Conservation (phyloP, 306 rosid species). For the Malus sylvestris region DNA sequence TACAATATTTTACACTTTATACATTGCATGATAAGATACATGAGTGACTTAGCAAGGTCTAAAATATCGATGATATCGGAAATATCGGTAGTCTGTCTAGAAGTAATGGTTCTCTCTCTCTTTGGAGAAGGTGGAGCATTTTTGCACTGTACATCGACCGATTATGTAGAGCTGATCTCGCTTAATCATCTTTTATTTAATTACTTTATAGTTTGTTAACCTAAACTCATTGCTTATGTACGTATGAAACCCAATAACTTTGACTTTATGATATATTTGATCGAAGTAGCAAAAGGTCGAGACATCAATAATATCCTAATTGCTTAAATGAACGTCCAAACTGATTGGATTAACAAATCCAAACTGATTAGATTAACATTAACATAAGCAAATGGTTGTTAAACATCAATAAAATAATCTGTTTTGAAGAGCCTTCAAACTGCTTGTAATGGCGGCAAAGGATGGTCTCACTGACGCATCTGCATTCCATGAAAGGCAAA, state of each 20-base stretch:
- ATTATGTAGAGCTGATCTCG: background rate
- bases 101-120: no score
- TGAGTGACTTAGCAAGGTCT: no score
- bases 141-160: background rate
- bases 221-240: background rate
- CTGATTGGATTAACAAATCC: background rate
- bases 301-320: background rate
- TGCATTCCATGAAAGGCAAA: slow-evolving; percentile 48
- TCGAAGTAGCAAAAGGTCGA: background rate
- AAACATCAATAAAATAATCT: background rate
- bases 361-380: background rate
- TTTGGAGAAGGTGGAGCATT: background rate
- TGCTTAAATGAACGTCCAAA: background rate
- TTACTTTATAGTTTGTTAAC: background rate
- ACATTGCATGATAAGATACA: no score
- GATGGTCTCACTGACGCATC: slow-evolving; percentile 50
- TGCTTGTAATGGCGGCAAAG: slow-evolving; percentile 33
- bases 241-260: no score
- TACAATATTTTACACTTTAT: no score
- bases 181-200: background rate
- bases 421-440: slow-evolving; percentile 24
- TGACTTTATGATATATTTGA: background rate
- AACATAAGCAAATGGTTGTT: background rate
- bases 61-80: no score
- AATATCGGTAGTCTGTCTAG: no score